phyloP scores from a whole-genome alignment of 2,329 filamentous ascomycete species.

The Lasiodiplodia hormozganensis region DNA sequence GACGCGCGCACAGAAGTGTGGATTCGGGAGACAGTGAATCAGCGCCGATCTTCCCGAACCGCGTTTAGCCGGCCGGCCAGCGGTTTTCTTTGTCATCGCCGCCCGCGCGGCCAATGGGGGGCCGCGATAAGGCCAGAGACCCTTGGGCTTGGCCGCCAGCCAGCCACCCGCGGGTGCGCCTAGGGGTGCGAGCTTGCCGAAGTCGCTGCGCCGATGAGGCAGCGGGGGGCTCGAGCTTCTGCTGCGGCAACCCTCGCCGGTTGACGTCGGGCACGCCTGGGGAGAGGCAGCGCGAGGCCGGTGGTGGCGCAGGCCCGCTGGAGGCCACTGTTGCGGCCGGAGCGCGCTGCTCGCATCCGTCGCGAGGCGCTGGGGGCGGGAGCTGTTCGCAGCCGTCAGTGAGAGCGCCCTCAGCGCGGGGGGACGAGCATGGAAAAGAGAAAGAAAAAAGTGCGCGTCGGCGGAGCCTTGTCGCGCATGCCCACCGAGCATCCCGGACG shows the following conservation, averaged over 20 bases:
- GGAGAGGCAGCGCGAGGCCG: not conserved
- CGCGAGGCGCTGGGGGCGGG: too few species aligned
- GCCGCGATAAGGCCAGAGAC: conserved; percentile 20
- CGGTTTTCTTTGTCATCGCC: conserved; percentile 26
- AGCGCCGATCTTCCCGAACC: conserved; percentile 27
- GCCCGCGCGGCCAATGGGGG: conserved; percentile 9
- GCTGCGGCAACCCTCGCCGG: conserved; percentile 14
- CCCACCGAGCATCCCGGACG: conserved; percentile 14
- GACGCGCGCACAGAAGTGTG: conserved; percentile 9
- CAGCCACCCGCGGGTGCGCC: conserved; percentile 17
- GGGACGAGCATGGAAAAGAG: not conserved
- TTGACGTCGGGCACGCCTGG: conserved; percentile 10
- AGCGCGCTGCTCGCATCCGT: too few species aligned
- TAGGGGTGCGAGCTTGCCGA: conserved; percentile 18
- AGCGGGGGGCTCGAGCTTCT: conserved; percentile 24
- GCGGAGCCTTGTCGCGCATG: conserved; percentile 1
- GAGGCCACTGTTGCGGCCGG: not conserved
- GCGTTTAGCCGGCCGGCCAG: conserved; percentile 22
- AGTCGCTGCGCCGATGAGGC: conserved; percentile 22
- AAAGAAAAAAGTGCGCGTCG: conserved; percentile 23
- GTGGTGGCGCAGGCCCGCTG: not conserved
- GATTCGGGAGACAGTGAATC: conserved; percentile 24
- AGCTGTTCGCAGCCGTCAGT: too few species aligned
- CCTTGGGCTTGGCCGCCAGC: conserved; percentile 19
- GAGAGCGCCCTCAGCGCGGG: not conserved